Conservation (phyloP, 495 filamentous ascomycete species). For the Lentithecium fluviatile region DNA sequence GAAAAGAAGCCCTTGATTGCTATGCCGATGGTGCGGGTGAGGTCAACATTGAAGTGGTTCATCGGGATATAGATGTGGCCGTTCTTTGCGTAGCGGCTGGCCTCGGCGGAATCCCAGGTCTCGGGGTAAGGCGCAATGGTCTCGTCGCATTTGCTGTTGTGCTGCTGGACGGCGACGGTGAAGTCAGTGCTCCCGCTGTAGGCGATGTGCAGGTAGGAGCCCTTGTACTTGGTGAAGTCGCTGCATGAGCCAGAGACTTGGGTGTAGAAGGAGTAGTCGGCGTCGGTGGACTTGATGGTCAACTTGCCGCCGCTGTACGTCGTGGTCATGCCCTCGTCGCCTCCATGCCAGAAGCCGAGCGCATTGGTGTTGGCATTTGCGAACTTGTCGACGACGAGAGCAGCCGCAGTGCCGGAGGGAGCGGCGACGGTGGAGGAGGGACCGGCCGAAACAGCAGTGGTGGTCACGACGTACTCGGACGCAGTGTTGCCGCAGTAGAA, state of each 20-base stretch:
- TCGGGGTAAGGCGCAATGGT: conserved; percentile 64
- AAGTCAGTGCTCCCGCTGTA: conserved; percentile 68
- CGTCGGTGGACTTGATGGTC: conserved; percentile 62
- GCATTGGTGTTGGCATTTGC: conserved; percentile 55
- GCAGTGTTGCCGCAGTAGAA: conserved; percentile 59
- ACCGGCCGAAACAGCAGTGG: conserved; percentile 42
- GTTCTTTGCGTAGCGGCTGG: conserved; percentile 59
- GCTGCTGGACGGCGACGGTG: conserved; percentile 68
- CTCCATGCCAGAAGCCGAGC: conserved; percentile 70
- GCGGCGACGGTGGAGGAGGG: conserved; percentile 51
- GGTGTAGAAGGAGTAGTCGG: conserved; percentile 69
- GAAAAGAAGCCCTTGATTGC: conserved; percentile 69
- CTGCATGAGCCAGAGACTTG: conserved; percentile 61
- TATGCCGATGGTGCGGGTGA: conserved; percentile 59
- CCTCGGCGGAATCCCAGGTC: conserved; percentile 72
- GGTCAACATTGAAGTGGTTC: conserved; percentile 68
- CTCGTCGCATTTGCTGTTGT: conserved; percentile 64
- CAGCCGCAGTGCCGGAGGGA: conserved; percentile 50
- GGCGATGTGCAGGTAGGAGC: conserved; percentile 66
- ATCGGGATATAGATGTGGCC: conserved; percentile 71
- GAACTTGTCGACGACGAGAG: conserved; percentile 70
- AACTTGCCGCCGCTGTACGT: conserved; percentile 53
- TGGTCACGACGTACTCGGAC: conserved; percentile 51
- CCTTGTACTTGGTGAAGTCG: conserved; percentile 58
- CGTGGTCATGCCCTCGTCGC: conserved; percentile 58